Conservation (phyloP, 2,329 filamentous ascomycete species). For the Aspergillus uvarum region DNA sequence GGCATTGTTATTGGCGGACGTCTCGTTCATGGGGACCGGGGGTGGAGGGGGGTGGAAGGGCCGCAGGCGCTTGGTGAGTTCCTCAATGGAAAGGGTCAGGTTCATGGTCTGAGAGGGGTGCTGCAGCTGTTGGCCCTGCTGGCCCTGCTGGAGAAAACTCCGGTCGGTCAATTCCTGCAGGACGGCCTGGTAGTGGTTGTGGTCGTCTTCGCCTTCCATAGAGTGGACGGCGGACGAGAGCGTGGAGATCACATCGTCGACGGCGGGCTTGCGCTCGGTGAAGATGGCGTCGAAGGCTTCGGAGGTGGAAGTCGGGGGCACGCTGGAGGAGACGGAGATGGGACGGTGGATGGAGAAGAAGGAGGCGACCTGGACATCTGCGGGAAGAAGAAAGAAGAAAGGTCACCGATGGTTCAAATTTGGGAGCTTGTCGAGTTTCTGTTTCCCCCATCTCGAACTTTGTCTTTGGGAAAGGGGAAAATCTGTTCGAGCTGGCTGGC, state of each 20-base stretch:
- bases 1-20: conserved; percentile 12
- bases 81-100: conserved; percentile 65
- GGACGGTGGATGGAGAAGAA: conserved; percentile 97
- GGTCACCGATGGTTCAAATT: no score
- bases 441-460: neutral
- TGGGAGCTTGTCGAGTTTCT: neutral
- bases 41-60: conserved; percentile 85
- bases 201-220: conserved; percentile 32
- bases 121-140: conserved; percentile 34
- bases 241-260: conserved; percentile 64
- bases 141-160: conserved; percentile 13
- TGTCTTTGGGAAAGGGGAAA: no score
- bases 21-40: conserved; percentile 47
- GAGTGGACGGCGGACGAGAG: conserved; percentile 51
- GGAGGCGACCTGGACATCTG: conserved; percentile 82
- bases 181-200: conserved; percentile 30
- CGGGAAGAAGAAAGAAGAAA: conserved; percentile 1
- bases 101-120: conserved; percentile 28
- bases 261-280: conserved; percentile 51
- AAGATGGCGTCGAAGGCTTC: conserved; percentile 86
- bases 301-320: conserved; percentile 69
- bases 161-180: neutral
- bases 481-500: conserved; percentile 7
- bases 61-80: conserved; percentile 68
- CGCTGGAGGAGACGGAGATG: conserved; percentile 80